Conservation (phyloP, 192 early-diverging fungal species). For the Linnemannia schmuckeri region DNA sequence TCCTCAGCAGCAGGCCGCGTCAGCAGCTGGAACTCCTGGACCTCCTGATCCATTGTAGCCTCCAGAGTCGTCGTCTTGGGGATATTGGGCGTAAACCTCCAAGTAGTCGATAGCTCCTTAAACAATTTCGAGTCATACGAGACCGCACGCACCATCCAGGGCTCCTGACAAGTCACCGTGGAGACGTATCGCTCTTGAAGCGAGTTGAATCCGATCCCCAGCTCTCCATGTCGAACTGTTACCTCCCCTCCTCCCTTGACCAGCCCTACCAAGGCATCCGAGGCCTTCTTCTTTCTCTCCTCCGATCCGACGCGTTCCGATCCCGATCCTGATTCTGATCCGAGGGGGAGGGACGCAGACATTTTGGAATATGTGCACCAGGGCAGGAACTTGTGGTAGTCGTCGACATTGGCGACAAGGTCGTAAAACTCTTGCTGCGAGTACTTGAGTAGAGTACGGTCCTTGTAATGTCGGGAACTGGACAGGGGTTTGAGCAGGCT, state of each 20-base stretch:
- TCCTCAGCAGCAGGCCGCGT: neutral
- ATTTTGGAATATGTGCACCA: conserved; percentile 80
- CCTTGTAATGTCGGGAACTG: conserved; percentile 36
- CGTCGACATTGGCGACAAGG: conserved; percentile 84
- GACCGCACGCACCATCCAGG: conserved; percentile 72
- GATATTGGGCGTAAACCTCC: conserved; percentile 74
- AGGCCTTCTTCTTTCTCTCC: neutral
- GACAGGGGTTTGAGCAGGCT: conserved; percentile 27
- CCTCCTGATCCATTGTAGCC: conserved; percentile 42
- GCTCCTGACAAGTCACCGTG: conserved; percentile 75
- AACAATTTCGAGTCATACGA: conserved; percentile 67
- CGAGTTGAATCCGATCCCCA: conserved; percentile 84
- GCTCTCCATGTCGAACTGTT: conserved; percentile 72
- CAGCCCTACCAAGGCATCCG: conserved; percentile 2
- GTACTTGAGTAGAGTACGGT: conserved; percentile 65
- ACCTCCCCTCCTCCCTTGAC: conserved; percentile 6
- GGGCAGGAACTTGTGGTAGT: conserved; percentile 87
- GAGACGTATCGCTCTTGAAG: conserved; percentile 86
- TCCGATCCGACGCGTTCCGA: neutral
- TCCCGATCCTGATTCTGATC: conserved; percentile 1
- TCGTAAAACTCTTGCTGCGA: conserved; percentile 83
- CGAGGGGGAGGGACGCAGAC: conserved; percentile 48
- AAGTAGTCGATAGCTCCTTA: conserved; percentile 72
- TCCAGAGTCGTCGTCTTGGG: conserved; percentile 51
- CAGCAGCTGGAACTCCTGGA: conserved; percentile 25